Evolutionary conservation across 441 rosid genomes (phyloP).

Genomic region (Metrosideros polymorpha): DNA sequence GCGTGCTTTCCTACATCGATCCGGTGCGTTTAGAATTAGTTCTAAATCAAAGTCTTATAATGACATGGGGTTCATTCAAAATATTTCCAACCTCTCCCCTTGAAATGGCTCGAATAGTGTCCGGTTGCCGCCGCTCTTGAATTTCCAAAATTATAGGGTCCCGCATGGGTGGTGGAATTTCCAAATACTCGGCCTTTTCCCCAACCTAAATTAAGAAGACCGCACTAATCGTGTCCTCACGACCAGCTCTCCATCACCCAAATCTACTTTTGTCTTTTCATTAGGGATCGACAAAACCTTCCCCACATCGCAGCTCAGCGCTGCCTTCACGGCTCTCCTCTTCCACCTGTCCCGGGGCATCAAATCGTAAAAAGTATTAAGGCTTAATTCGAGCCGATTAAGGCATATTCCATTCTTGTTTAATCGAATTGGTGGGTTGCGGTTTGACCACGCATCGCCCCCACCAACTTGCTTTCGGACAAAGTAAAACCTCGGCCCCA

Average conservation of each 20-base stretch:
- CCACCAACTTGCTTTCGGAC: neutral
- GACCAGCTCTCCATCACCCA: neutral
- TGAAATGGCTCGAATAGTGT: neutral
- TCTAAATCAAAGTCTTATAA: neutral
- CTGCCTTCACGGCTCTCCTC: neutral
- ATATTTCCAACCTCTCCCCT: neutral
- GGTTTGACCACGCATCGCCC: neutral
- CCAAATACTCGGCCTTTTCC: neutral
- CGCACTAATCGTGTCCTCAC: neutral
- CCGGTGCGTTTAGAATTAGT: fast-evolving
- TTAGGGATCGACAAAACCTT: no score
- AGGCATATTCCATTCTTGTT: neutral
- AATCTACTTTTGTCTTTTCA: neutral
- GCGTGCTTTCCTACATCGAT: no score
- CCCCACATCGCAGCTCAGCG: no score
- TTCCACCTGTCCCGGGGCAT: neutral
- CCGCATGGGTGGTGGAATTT: neutral
- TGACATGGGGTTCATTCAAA: neutral
- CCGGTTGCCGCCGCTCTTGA: neutral
- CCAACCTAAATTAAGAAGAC: neutral
- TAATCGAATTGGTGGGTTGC: neutral
- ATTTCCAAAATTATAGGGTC: neutral
- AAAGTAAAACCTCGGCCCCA: neutral
- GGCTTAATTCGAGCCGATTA: neutral
- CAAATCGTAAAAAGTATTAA: neutral